These are phyloP conservation scores for Penicillium roqueforti DNA, from an alignment of 495 filamentous ascomycete genomes.

Conservation along the genomic window DNA sequence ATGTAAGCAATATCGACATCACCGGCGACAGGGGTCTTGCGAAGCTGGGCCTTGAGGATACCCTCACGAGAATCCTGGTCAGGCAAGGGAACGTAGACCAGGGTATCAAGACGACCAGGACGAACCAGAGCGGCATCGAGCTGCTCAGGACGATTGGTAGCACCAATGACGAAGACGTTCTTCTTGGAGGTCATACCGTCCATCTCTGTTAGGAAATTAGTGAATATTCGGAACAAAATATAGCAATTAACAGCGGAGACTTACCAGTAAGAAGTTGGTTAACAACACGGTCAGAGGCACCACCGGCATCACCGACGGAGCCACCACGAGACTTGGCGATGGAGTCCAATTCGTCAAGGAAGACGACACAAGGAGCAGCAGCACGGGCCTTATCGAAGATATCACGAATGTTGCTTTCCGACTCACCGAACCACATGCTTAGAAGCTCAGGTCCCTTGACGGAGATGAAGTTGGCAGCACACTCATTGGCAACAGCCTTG, in stretches of 20 bases:
- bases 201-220: constrained; percentile 74
- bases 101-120: constrained; percentile 95
- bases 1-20: constrained; percentile 91
- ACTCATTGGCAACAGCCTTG: constrained; percentile 99
- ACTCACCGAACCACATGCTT: constrained; percentile 99
- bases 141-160: constrained; percentile 97
- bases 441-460: constrained; percentile 97
- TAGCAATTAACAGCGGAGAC: constrained; percentile 19
- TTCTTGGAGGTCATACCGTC: constrained; percentile 99
- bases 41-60: constrained; percentile 93
- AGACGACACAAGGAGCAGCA: constrained; percentile 96
- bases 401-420: constrained; percentile 98
- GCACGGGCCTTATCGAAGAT: constrained; percentile 99
- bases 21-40: constrained; percentile 88
- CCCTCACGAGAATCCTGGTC: constrained; percentile 80
- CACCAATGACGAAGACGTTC: constrained; percentile 99
- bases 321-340: constrained; percentile 99
- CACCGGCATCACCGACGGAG: constrained; percentile 92
- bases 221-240: constrained; percentile 4
- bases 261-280: constrained; percentile 97
- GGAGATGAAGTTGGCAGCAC: constrained; percentile 98
- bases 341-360: constrained; percentile 97
- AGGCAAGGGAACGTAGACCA: constrained; percentile 96
- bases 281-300: constrained; percentile 98
- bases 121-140: constrained; percentile 96